Conservation (phyloP, 805 yeast species). For the Lipomyces anomalus region DNA sequence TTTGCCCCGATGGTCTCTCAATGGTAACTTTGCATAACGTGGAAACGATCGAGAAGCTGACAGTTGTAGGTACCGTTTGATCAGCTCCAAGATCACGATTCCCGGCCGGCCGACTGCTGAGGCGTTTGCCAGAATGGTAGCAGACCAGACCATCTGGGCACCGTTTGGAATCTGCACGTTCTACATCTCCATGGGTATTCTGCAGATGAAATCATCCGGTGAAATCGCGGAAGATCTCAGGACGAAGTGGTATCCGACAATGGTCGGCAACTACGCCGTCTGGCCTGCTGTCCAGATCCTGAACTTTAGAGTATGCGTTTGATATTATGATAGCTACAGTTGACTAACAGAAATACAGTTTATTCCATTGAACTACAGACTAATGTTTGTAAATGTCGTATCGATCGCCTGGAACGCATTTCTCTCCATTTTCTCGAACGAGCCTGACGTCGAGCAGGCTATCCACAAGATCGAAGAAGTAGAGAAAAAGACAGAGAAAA, state of each 20-base stretch:
- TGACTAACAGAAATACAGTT: constrained; percentile 28
- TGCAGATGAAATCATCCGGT: constrained; percentile 49
- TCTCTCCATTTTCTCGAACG: constrained; percentile 41
- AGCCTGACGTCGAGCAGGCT: constrained; percentile 4
- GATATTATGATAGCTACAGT: too few species aligned
- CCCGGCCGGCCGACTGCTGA: constrained; percentile 29
- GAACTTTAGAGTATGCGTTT: constrained; percentile 44
- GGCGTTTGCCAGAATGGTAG: constrained; percentile 47
- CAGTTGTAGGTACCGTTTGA: constrained; percentile 7
- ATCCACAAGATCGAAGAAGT: constrained; percentile 5
- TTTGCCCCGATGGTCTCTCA: constrained; percentile 71
- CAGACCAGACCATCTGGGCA: constrained; percentile 73
- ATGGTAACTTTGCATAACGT: constrained; percentile 56
- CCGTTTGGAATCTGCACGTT: constrained; percentile 69
- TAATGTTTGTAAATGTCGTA: constrained; percentile 62
- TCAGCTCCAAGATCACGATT: constrained; percentile 15
- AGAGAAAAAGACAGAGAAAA: constrained; percentile 9
- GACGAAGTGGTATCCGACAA: constrained; percentile 54
- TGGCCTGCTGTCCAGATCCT: constrained; percentile 73
- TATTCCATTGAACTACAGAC: constrained; percentile 37
- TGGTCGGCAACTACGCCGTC: constrained; percentile 64
- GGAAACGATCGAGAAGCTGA: constrained; percentile 29
- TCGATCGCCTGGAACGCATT: constrained; percentile 83
- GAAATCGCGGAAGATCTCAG: constrained; percentile 35
- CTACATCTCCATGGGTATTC: constrained; percentile 56